Evolutionary conservation across 805 yeast species (phyloP).

Genomic region (Candida gorgasii): DNA sequence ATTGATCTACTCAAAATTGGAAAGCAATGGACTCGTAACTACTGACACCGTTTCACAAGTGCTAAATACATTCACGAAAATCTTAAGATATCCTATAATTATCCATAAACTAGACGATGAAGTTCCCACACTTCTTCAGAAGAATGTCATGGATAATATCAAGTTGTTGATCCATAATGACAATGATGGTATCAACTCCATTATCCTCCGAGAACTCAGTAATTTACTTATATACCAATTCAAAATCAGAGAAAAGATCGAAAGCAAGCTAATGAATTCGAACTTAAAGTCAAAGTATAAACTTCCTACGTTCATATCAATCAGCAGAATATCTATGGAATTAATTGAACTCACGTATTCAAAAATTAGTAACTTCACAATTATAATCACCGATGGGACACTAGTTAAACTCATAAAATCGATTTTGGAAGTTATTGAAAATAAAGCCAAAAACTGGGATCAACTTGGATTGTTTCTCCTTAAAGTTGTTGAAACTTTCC

Average conservation of each 20-base stretch:
- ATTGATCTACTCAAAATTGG: conserved; percentile 38
- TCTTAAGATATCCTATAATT: conserved; percentile 72
- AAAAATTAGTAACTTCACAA: conserved; percentile 25
- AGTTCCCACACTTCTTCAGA: conserved; percentile 62
- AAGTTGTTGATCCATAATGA: conserved; percentile 27
- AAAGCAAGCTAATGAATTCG: conserved; percentile 48
- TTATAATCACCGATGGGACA: conserved; percentile 46
- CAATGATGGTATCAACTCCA: conserved; percentile 36
- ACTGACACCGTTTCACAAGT: conserved; percentile 46
- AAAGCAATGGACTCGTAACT: conserved; percentile 23
- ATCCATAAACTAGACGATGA: conserved; percentile 56
- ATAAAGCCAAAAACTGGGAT: conserved; percentile 56
- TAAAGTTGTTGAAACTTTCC: conserved; percentile 31
- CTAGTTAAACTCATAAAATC: conserved; percentile 48
- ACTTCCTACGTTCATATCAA: conserved; percentile 65
- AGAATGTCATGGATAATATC: conserved; percentile 54
- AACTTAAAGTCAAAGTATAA: conserved; percentile 33
- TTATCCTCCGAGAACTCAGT: conserved; percentile 55
- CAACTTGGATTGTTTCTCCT: conserved; percentile 46
- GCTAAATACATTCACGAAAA: conserved; percentile 60
- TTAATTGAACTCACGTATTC: conserved; percentile 41
- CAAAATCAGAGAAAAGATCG: conserved; percentile 57
- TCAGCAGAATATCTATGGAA: conserved; percentile 50
- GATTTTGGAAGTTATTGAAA: conserved; percentile 52
- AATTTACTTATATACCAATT: conserved; percentile 59